phyloP scores from a whole-genome alignment of 768 basidiomycete species.

The Macrolepiota dolichaula region DNA sequence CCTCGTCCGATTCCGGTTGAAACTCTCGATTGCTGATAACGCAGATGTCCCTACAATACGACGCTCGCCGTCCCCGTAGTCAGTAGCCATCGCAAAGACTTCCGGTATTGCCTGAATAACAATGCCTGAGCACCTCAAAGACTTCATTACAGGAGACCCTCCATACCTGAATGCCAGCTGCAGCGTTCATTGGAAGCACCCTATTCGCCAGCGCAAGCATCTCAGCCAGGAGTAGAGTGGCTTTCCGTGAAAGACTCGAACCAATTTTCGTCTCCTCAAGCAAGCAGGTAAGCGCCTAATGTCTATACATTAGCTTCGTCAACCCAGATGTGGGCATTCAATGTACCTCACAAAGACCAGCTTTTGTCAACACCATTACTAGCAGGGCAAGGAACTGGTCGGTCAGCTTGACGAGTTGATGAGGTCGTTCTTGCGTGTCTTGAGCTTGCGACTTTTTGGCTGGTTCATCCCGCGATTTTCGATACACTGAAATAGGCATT shows the following conservation, averaged over 20 bases:
- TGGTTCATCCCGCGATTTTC: conserved; percentile 42
- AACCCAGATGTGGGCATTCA: not conserved
- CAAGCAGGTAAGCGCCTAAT: conserved; percentile 79
- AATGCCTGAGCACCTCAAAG: not conserved
- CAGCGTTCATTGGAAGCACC: conserved; percentile 76
- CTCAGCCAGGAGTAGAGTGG: conserved; percentile 88
- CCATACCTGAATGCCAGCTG: conserved; percentile 79
- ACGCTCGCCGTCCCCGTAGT: conserved; percentile 73
- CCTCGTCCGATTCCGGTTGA: conserved; percentile 84
- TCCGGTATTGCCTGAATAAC: conserved; percentile 70
- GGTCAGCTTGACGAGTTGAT: conserved; percentile 70
- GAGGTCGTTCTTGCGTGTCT: conserved; percentile 42
- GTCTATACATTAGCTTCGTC: not conserved
- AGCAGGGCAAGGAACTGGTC: conserved; percentile 92
- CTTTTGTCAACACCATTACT: conserved; percentile 78
- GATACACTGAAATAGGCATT: conserved; percentile 53
- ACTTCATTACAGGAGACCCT: not conserved
- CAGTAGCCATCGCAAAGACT: conserved; percentile 80
- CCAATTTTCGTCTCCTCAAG: conserved; percentile 77
- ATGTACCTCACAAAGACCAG: conserved; percentile 84
- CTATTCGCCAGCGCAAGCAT: conserved; percentile 85
- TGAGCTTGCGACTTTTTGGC: conserved; percentile 28
- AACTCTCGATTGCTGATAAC: conserved; percentile 85
- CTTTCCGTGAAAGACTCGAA: conserved; percentile 79
- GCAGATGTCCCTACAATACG: conserved; percentile 83